These are phyloP conservation scores for Blastobotrys aristatus DNA, from an alignment of 1,139 yeast genomes.

Conservation along the genomic window DNA sequence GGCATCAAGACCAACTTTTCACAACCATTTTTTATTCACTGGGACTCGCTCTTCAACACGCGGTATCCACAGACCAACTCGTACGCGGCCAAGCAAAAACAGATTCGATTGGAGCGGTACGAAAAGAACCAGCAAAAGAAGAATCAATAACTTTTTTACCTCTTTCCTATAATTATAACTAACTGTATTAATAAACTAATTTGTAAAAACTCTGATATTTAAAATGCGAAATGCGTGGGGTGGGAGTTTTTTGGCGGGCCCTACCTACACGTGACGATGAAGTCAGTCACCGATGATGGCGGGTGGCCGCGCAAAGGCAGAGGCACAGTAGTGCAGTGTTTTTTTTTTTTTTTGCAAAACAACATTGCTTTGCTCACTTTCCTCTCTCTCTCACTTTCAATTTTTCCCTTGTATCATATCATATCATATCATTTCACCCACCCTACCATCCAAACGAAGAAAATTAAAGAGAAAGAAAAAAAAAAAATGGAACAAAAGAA, in stretches of 20 bases:
- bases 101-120: conserved; percentile 28
- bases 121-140: conserved; percentile 5
- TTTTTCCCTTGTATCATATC: too few species aligned
- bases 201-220: not conserved
- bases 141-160: not conserved
- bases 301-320: too few species aligned
- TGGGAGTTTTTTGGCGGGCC: too few species aligned
- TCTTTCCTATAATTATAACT: not conserved
- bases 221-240: too few species aligned
- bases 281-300: too few species aligned
- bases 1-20: conserved; percentile 91
- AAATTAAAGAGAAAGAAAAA: too few species aligned
- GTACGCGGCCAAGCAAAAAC: conserved; percentile 33
- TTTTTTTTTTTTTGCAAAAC: too few species aligned
- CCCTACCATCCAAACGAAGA: too few species aligned
- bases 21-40: conserved; percentile 94
- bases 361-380: too few species aligned
- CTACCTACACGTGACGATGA: too few species aligned
- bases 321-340: too few species aligned
- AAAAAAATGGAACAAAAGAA: conserved; percentile 2
- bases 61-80: conserved; percentile 51
- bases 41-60: conserved; percentile 76
- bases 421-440: too few species aligned
- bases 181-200: not conserved
- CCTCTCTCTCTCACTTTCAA: not conserved